phyloP scores from a whole-genome alignment of 2,329 filamentous ascomycete species.

The Ceratocystis cubensis region DNA sequence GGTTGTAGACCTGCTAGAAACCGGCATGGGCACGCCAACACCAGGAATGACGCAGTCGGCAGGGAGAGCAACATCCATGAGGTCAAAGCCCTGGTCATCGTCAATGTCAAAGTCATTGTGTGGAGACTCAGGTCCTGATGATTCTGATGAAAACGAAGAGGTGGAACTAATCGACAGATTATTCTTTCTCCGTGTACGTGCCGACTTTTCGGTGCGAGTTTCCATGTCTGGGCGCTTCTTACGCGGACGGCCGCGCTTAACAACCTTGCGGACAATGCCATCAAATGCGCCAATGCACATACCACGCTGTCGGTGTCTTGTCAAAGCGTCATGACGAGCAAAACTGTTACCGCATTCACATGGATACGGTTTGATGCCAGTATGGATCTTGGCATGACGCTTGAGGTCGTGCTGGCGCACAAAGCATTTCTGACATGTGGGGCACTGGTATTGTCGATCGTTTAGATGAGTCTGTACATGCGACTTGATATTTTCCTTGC shows the following conservation, averaged over 20 bases:
- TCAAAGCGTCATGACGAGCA: conserved; percentile 87
- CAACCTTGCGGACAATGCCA: conserved; percentile 50
- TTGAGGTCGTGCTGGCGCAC: conserved; percentile 95
- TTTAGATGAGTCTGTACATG: conserved; percentile 97
- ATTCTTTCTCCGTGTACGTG: conserved; percentile 39
- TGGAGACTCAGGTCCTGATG: conserved; percentile 43
- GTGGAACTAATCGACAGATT: conserved; percentile 37
- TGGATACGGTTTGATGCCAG: conserved; percentile 85
- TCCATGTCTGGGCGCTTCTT: conserved; percentile 49
- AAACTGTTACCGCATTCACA: conserved; percentile 93
- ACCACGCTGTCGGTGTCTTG: conserved; percentile 82
- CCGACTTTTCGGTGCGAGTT: conserved; percentile 44
- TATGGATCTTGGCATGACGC: conserved; percentile 94
- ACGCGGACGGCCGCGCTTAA: conserved; percentile 51
- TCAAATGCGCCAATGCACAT: conserved; percentile 96
- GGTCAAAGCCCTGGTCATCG: conserved; percentile 33
- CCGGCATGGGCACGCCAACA: conserved; percentile 16
- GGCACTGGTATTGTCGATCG: conserved; percentile 88
- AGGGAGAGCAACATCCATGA: conserved; percentile 34
- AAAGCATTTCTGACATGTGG: conserved; percentile 87
- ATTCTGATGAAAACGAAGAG: conserved; percentile 39
- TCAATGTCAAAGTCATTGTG: conserved; percentile 36
- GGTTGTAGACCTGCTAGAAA: background rate
- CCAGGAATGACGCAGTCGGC: conserved; percentile 20
- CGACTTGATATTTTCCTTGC: conserved; percentile 97